Percentiles rank a stretch among this genome's conserved stretches.
Conservation (phyloP, 345 rosid genomes). For the Euphorbia tirucalli region DNA sequence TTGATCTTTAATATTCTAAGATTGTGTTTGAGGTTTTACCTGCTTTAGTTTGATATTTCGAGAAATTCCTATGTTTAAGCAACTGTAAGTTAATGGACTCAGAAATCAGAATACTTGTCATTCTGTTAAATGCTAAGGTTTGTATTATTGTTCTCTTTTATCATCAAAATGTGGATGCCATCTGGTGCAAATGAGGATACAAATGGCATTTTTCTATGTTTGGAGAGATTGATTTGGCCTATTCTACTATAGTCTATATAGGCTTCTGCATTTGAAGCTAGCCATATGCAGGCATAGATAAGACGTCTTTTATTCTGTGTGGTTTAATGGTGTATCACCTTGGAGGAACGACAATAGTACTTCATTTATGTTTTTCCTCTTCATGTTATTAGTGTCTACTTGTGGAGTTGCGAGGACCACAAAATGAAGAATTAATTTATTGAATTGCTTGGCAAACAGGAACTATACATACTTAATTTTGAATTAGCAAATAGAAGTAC, state of each 20-base stretch:
- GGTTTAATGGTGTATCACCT: too few species aligned
- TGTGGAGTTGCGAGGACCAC: background rate
- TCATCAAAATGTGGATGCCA: background rate
- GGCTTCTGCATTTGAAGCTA: too few species aligned
- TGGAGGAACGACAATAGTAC: too few species aligned
- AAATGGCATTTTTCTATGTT: background rate
- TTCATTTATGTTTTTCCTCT: background rate
- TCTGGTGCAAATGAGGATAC: background rate
- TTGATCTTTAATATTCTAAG: background rate
- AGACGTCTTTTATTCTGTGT: too few species aligned
- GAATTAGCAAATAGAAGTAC: constrained; percentile 12
- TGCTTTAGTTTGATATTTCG: background rate
- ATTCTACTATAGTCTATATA: background rate
- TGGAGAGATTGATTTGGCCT: background rate
- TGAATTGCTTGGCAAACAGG: background rate
- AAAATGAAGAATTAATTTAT: background rate
- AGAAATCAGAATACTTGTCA: background rate
- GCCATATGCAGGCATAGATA: too few species aligned
- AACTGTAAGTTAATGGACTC: background rate
- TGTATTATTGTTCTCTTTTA: background rate
- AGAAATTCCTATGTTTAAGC: background rate
- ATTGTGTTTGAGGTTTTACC: background rate
- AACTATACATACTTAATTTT: constrained; percentile 5
- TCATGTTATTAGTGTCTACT: background rate
- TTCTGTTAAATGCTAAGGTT: background rate